Percentiles rank a stretch among this genome's conserved stretches.
phyloP scores from a whole-genome alignment of 2,329 filamentous ascomycete species.

The Fusarium verrucosum region DNA sequence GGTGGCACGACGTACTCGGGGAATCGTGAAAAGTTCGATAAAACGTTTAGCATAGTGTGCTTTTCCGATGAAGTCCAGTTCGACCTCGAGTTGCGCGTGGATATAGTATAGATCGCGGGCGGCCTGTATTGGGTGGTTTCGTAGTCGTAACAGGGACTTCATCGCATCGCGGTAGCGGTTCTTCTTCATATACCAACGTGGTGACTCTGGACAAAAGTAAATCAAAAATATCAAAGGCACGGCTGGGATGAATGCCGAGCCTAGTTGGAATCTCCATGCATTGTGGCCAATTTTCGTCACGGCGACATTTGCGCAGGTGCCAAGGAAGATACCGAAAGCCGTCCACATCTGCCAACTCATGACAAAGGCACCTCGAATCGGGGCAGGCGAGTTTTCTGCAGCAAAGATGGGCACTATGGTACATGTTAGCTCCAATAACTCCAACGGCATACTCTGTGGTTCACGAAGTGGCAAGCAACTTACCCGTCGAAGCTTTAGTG shows the following conservation, averaged over 20 bases:
- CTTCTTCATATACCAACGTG: constrained; percentile 74
- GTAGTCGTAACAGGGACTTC: constrained; percentile 60
- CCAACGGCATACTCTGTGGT: background rate
- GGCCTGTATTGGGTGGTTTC: constrained; percentile 65
- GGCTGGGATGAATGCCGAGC: constrained; percentile 69
- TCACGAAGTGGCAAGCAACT: constrained; percentile 23
- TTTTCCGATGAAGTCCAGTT: constrained; percentile 59
- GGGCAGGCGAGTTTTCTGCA: constrained; percentile 75
- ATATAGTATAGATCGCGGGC: constrained; percentile 71
- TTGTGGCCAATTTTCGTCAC: constrained; percentile 46
- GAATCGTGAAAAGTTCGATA: constrained; percentile 72
- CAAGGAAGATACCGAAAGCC: constrained; percentile 68
- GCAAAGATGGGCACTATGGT: constrained; percentile 76
- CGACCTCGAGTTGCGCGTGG: constrained; percentile 70
- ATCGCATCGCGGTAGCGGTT: constrained; percentile 69
- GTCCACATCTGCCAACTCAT: constrained; percentile 84
- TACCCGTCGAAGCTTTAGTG: constrained; percentile 71
- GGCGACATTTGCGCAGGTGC: constrained; percentile 68
- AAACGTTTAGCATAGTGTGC: constrained; percentile 71
- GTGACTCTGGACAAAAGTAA: constrained; percentile 73
- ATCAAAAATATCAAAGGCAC: constrained; percentile 67
- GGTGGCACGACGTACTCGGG: constrained; percentile 75
- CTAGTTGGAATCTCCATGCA: constrained; percentile 71
- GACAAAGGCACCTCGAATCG: constrained; percentile 77
- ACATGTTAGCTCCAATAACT: constrained; percentile 42